Evolutionary conservation across 371 early-diverging fungal species (phyloP).

Genomic region (Sporodiniella umbellata): DNA sequence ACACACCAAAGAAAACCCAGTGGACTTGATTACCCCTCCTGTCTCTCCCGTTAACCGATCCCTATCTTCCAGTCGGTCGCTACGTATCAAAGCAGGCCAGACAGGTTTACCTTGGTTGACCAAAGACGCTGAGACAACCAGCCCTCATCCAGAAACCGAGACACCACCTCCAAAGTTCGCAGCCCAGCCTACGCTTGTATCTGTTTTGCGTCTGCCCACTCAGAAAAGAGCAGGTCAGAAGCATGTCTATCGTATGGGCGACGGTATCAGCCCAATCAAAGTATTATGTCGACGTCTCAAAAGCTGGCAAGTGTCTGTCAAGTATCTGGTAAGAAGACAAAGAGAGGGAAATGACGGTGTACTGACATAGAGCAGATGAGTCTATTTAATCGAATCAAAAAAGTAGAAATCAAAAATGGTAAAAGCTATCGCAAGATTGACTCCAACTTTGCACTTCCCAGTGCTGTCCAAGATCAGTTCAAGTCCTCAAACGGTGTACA

Average conservation of each 20-base stretch:
- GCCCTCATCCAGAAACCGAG: not conserved
- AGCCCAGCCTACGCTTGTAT: constrained; percentile 7
- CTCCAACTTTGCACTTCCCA: constrained; percentile 10
- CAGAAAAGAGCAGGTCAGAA: constrained; percentile 22
- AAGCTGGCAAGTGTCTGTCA: constrained; percentile 17
- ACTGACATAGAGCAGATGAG: constrained; percentile 7
- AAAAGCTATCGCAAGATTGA: constrained; percentile 22
- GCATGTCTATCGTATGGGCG: constrained; percentile 20
- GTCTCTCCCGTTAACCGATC: constrained; percentile 69
- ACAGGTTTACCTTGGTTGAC: constrained; percentile 22
- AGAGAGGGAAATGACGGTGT: too few relatives aligned
- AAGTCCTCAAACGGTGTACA: constrained; percentile 23
- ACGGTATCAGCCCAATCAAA: constrained; percentile 22
- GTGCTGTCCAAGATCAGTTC: constrained; percentile 17
- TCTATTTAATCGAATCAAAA: constrained; percentile 20
- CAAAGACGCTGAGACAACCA: constrained; percentile 13
- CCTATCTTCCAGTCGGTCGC: constrained; percentile 53
- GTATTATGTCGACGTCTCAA: constrained; percentile 8
- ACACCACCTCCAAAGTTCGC: constrained; percentile 20
- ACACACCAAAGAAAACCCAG: not conserved
- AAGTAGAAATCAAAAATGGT: constrained; percentile 12
- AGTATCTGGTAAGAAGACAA: constrained; percentile 14
- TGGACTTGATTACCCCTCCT: constrained; percentile 11
- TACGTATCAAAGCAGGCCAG: constrained; percentile 16
- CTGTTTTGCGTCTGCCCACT: constrained; percentile 17